Evolutionary conservation across 257 asterid species (phyloP).

Genomic region (Scutellaria barbata): DNA sequence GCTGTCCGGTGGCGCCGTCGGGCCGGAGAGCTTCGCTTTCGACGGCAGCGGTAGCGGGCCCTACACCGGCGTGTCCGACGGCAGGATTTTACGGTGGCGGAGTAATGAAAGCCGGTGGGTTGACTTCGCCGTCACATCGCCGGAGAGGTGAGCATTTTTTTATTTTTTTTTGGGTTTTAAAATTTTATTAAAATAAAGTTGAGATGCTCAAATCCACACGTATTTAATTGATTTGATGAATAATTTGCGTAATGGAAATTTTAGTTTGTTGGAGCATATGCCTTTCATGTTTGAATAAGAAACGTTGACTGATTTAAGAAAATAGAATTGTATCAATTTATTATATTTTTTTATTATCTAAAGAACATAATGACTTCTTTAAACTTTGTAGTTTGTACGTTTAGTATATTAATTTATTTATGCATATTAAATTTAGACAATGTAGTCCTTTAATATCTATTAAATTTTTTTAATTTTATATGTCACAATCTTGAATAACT

Average conservation of each 20-base stretch:
- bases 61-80: constrained; percentile 73
- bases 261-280: background rate
- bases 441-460: no score
- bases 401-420: no score
- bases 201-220: background rate
- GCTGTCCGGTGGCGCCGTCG: constrained; percentile 48
- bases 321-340: no score
- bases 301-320: no score
- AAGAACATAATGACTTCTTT: no score
- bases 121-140: constrained; percentile 68
- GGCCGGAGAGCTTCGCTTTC: constrained; percentile 70
- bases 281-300: no score
- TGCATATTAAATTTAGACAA: no score
- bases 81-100: constrained; percentile 68
- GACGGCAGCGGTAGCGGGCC: constrained; percentile 61
- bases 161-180: background rate
- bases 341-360: no score
- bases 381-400: no score
- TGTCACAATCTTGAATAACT: no score
- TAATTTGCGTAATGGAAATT: constrained; percentile 18
- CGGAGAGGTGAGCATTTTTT: constrained; percentile 41
- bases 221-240: background rate
- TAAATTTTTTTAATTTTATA: no score
- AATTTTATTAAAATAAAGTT: background rate
- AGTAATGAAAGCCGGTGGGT: constrained; percentile 59